These are phyloP conservation scores for Zymoseptoria pseudotritici DNA, from an alignment of 2,329 filamentous ascomycete species.

Conservation along the genomic window DNA sequence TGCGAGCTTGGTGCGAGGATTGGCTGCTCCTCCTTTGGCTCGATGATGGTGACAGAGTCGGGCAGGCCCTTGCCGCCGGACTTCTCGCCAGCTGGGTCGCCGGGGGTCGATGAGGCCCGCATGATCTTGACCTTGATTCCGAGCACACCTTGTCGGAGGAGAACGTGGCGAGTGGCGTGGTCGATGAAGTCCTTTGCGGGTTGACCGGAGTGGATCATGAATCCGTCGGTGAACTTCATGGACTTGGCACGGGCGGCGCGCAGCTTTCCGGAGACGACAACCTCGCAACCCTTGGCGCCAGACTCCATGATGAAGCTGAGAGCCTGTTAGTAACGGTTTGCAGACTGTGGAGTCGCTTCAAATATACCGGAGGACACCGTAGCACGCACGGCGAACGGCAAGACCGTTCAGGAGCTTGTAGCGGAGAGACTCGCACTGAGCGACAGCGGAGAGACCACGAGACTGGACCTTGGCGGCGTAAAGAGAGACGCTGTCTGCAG, in stretches of 20 bases:
- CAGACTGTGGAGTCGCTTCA: not conserved
- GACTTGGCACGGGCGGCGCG: slow-evolving; percentile 98
- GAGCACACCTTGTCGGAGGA: slow-evolving; percentile 98
- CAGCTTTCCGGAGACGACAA: slow-evolving; percentile 98
- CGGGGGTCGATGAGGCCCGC: slow-evolving; percentile 64
- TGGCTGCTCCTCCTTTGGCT: slow-evolving; percentile 98
- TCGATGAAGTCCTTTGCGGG: slow-evolving; percentile 99
- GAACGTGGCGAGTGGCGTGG: slow-evolving; percentile 95
- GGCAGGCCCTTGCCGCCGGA: slow-evolving; percentile 95
- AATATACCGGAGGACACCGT: slow-evolving; percentile 70
- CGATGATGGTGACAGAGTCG: slow-evolving; percentile 98
- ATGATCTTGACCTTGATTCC: slow-evolving; percentile 99
- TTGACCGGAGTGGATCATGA: slow-evolving; percentile 99
- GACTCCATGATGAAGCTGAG: slow-evolving; percentile 98
- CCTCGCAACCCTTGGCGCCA: slow-evolving; percentile 99
- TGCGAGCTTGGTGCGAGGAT: slow-evolving; percentile 93
- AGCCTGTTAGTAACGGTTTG: slow-evolving; percentile 4
- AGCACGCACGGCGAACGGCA: slow-evolving; percentile 96
- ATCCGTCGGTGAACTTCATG: slow-evolving; percentile 99
- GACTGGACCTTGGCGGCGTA: slow-evolving; percentile 99
- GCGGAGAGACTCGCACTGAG: slow-evolving; percentile 99
- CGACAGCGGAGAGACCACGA: slow-evolving; percentile 98
- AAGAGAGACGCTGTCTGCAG: slow-evolving; percentile 98
- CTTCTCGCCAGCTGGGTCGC: slow-evolving; percentile 96
- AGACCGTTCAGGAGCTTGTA: slow-evolving; percentile 99